Percentiles rank a stretch among this genome's conserved stretches.
phyloP scores from a whole-genome alignment of 768 basidiomycete species.

The Cytidiella melzeri region DNA sequence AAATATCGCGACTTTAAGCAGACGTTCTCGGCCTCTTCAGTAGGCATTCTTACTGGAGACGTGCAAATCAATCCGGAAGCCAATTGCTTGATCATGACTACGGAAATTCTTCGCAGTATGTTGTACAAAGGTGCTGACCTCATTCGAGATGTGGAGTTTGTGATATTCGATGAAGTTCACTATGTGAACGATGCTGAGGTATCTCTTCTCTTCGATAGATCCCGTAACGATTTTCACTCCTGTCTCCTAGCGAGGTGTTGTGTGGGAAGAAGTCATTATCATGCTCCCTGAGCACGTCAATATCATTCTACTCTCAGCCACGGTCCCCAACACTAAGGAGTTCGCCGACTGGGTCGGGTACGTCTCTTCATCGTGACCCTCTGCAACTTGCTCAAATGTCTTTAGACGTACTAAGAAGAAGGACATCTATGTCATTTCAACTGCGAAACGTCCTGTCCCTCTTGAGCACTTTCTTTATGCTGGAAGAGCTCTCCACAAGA shows the following conservation, averaged over 20 bases:
- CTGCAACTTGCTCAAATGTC: neutral
- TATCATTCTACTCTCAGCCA: slow-evolving; percentile 94
- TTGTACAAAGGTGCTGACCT: slow-evolving; percentile 98
- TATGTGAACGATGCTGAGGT: slow-evolving; percentile 99
- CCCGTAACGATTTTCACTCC: neutral
- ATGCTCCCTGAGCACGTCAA: slow-evolving; percentile 99
- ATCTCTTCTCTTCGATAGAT: slow-evolving; percentile 6
- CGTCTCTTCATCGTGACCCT: slow-evolving; percentile 20
- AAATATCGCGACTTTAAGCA: slow-evolving; percentile 99
- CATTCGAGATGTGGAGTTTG: slow-evolving; percentile 98
- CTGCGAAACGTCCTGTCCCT: slow-evolving; percentile 92
- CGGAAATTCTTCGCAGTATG: slow-evolving; percentile 97
- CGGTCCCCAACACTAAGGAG: slow-evolving; percentile 96
- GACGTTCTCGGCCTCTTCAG: slow-evolving; percentile 84
- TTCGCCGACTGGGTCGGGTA: slow-evolving; percentile 99
- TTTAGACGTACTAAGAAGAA: slow-evolving; percentile 95
- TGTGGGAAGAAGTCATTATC: slow-evolving; percentile 99
- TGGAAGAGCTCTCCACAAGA: slow-evolving; percentile 88
- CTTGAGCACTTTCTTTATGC: slow-evolving; percentile 96
- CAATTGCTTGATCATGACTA: slow-evolving; percentile 95
- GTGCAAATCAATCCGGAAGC: slow-evolving; percentile 99
- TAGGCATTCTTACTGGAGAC: slow-evolving; percentile 97
- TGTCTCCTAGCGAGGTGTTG: slow-evolving; percentile 82
- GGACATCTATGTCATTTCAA: slow-evolving; percentile 98
- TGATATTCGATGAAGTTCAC: slow-evolving; percentile 99